Percentiles rank a stretch among this genome's conserved stretches.
These are phyloP conservation scores for Ogataea neopini DNA, from an alignment of 805 yeast species.

Conservation along the genomic window DNA sequence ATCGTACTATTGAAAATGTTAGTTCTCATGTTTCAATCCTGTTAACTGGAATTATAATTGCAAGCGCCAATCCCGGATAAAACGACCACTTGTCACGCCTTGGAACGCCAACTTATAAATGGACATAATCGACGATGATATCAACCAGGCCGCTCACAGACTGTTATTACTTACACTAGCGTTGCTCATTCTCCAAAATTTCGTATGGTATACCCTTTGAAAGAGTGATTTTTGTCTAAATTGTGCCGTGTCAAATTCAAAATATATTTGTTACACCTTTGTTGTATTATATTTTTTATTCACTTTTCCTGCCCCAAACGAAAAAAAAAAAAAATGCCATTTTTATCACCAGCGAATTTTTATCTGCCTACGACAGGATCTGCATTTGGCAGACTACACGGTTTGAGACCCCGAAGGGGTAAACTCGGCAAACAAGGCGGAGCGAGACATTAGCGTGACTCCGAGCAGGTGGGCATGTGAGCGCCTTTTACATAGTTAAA, in stretches of 20 bases:
- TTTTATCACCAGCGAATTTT: conserved; percentile 6
- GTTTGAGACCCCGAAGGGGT: not conserved
- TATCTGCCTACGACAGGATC: conserved; percentile 6
- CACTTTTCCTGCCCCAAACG: conserved; percentile 8
- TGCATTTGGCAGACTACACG: not conserved
- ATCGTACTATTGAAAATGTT: conserved; percentile 4
- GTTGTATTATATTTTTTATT: not conserved
- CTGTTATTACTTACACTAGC: conserved; percentile 15
- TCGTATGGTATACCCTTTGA: not conserved
- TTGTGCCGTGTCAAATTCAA: not conserved
- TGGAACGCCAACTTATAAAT: not conserved
- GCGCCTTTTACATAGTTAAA: too few relatives aligned
- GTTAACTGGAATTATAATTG: too few relatives aligned
- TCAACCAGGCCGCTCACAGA: too few relatives aligned
- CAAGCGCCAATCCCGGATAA: conserved; percentile 6
- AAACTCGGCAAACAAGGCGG: not conserved
- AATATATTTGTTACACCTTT: conserved; percentile 4
- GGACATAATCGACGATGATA: too few relatives aligned
- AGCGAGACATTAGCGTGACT: too few relatives aligned
- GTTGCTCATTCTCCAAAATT: conserved; percentile 15
- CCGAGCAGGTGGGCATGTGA: too few relatives aligned
- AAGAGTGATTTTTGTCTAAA: conserved; percentile 2
- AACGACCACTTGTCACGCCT: conserved; percentile 2
- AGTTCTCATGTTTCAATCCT: not conserved
- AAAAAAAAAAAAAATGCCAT: conserved; percentile 5